Evolutionary conservation across 2,329 filamentous ascomycete species (phyloP), one percentile per base, ranked within the genome.

Genomic region (Tricladium varicosporioides): DNA sequence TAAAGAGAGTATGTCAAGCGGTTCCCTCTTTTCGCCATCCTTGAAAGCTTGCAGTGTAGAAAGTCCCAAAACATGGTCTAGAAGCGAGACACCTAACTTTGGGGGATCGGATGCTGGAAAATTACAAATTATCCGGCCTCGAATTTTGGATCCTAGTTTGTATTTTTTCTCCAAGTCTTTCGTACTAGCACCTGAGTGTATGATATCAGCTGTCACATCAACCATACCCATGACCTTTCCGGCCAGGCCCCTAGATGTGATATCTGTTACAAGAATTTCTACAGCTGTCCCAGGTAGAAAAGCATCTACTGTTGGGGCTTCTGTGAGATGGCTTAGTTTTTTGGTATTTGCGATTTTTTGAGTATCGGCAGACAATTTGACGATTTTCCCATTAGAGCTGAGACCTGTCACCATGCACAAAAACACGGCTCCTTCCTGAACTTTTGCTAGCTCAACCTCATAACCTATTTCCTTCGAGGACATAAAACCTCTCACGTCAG

Each of bases 171-270:
- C 84, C 44, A 96, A 75, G 63, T 94, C 86, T 47, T 84, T 80
- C 22, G 84, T 84, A 56, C 83, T 81, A 44, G 85, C 82, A 2
- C 92, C 92, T 13, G 92, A 96, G 72, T 99, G 94, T 45, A 97
- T 83, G 36, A 93, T 72, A 72, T 99, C 94, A 15, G 93, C 92
- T 1, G 92, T 97, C 10, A 91, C 89, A 73, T 97, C 91, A 19
- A 99, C 76, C 70, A 92, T 85, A 14, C 94, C 95, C 81, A 99
- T 89, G 46, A 97, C 84, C 72, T 97, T 97, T 66, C 94, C 94
- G 49, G 83, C 78, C 58, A 99, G 75, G n/a, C 94, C 94, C 62
- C 82, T 84, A 11, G 81, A 74, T 10, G 86, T 85, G 13, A 89
- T 84, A 48, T 94, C 88, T 2, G 89, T 88, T 40, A 99, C 76